Evolutionary conservation across 805 yeast genomes (phyloP).

Genomic region (Spathaspora boniae): DNA sequence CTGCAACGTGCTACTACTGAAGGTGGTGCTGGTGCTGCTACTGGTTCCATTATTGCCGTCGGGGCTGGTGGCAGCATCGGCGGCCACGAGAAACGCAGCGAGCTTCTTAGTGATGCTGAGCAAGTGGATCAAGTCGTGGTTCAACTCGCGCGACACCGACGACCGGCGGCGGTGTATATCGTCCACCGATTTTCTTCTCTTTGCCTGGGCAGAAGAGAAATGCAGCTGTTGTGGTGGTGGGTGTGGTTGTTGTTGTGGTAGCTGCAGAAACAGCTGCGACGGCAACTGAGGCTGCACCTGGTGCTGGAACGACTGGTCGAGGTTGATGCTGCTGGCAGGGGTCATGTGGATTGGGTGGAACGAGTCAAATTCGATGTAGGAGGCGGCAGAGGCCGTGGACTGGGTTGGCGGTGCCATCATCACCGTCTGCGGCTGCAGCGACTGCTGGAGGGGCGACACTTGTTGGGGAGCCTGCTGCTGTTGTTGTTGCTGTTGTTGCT

Average conservation of each 20-base stretch:
- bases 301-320: constrained; percentile 2
- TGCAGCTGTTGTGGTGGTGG: background rate
- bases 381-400: background rate
- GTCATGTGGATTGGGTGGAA: background rate
- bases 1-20: constrained; percentile 12
- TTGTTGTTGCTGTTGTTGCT: no score
- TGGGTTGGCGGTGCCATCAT: background rate
- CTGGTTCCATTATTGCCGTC: constrained; percentile 12
- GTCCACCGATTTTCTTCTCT: constrained; percentile 3
- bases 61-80: constrained; percentile 9
- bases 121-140: constrained; percentile 23
- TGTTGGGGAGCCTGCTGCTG: no score
- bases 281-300: background rate
- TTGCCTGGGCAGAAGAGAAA: no score
- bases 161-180: background rate
- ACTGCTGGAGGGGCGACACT: background rate
- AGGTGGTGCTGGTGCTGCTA: constrained; percentile 11
- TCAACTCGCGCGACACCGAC: background rate
- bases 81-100: no score
- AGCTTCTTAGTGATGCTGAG: constrained; percentile 26
- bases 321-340: background rate
- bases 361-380: background rate
- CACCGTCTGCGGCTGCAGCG: background rate
- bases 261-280: constrained; percentile 1
- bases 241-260: background rate